Evolutionary conservation across 2,329 filamentous ascomycete species (phyloP).

Genomic region (Didymella glomerata): DNA sequence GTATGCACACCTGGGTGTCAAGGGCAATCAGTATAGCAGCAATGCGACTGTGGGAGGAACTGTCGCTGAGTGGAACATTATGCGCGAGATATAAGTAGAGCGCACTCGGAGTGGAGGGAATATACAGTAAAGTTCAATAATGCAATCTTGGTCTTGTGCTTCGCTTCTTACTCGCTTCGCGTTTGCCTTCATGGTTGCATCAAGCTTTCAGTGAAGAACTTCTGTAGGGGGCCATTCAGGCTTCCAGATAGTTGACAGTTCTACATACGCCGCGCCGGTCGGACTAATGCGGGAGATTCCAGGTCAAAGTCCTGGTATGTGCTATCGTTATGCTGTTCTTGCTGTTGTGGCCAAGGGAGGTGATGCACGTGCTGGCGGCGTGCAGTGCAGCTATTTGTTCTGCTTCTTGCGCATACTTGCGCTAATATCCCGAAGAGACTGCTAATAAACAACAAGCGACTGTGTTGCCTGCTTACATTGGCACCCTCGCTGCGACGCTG

Average conservation of each 20-base stretch:
- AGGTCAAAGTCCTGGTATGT: not conserved
- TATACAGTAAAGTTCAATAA: too few relatives aligned
- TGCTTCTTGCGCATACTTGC: not conserved
- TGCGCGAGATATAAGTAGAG: slow-evolving; percentile 25
- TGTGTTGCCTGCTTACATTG: not conserved
- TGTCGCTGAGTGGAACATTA: slow-evolving; percentile 62
- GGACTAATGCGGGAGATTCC: not conserved
- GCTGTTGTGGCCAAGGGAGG: not conserved
- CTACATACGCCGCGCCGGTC: too few relatives aligned
- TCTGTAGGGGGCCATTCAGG: too few relatives aligned
- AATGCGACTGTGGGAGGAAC: slow-evolving; percentile 56
- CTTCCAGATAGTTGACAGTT: too few relatives aligned
- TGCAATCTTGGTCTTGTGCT: too few relatives aligned
- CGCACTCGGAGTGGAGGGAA: not conserved
- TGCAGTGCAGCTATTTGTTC: not conserved
- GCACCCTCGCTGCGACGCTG: not conserved
- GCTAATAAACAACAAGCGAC: not conserved
- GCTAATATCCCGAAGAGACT: not conserved
- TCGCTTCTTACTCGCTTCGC: not conserved
- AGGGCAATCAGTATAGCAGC: slow-evolving; percentile 55
- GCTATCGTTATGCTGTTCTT: not conserved
- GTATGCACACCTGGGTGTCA: slow-evolving; percentile 58
- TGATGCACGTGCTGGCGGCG: not conserved
- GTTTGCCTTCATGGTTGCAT: not conserved
- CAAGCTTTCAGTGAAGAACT: too few relatives aligned